Conservation (phyloP, 352 stramenopile genomes). For the Blastocystis sp. region DNA sequence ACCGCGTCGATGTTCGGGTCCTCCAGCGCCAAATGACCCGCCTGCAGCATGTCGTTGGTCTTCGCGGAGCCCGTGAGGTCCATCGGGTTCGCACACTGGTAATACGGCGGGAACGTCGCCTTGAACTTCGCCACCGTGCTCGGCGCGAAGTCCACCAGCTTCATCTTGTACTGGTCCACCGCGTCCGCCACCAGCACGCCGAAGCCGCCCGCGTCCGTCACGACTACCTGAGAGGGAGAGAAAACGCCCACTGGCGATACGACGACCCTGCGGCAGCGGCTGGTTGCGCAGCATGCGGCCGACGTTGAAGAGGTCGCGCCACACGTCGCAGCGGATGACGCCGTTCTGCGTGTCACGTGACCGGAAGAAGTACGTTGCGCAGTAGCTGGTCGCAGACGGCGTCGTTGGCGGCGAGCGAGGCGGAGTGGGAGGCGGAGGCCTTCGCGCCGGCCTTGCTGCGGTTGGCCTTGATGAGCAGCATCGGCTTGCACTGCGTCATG, state of each 20-base stretch:
- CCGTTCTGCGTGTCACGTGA: not conserved
- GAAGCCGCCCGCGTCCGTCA: conserved; percentile 8
- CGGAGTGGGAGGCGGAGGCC: conserved; percentile 52
- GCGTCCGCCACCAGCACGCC: conserved; percentile 32
- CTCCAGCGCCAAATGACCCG: not conserved
- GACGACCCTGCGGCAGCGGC: conserved; percentile 2
- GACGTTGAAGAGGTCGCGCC: conserved; percentile 33
- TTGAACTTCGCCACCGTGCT: not conserved
- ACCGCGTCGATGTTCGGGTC: conserved; percentile 36
- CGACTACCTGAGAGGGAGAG: not conserved
- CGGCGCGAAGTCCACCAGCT: not conserved
- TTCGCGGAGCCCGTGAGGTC: not conserved
- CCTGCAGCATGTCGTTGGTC: not conserved
- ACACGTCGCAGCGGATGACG: conserved; percentile 42
- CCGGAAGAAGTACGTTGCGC: not conserved
- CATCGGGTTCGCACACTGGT: conserved; percentile 10
- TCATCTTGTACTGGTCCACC: conserved; percentile 3
- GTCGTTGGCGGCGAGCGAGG: conserved; percentile 56
- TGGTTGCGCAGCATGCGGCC: conserved; percentile 1
- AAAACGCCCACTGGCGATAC: not conserved
- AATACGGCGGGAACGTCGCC: conserved; percentile 13
- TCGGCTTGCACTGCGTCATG: conserved; percentile 24
- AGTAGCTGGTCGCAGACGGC: conserved; percentile 34
- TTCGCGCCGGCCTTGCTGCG: conserved; percentile 39
- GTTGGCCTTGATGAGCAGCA: conserved; percentile 53